Evolutionary conservation across 805 yeast genomes (phyloP), one percentile per base, ranked within the genome.

Genomic region (Komagataella phaffii): DNA sequence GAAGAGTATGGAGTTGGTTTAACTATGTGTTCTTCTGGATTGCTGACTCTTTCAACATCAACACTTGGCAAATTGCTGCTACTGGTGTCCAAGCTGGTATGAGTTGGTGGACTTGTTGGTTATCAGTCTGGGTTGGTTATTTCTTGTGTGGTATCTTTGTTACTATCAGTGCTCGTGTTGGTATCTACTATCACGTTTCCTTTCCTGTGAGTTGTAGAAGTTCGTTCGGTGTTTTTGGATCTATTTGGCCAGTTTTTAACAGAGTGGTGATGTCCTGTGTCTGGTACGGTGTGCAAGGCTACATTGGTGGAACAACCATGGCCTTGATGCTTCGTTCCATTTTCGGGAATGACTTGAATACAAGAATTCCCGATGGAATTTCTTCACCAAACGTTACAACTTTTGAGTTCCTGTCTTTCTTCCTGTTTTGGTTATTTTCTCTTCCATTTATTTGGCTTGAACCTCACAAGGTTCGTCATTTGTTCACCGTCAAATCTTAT

Each of bases 71-170:
- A 70, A 87, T 88, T 58, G 96, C 95, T 2, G 81, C 91, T 7
- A 85, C 95, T 0, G 95, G 95, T 59, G 83, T 85, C 53, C 71
- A 74, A 51, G 79, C 81, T 19, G 93, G 93, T 7, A 69, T 88
- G 66, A 77, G 83, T 17, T 88, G 96, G 95, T 88, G 95, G 95
- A 89, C 83, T 62, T 81, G 85, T 8, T 88, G 96, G 95, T 68
- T 88, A 44, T 78, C 93, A 1, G 93, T 88, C 23, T 87, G 95
- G 93, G 56, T 88, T n/a, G 96, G 96, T 6, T 88, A 88, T 64
- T 61, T 73, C 18, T 65, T 85, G 48, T 80, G 86, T 55, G 93
- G 85, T 55, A 57, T 75, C 1, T 86, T 88, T 58, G 83, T 89
- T 40, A 75, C 79, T 3, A 61, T 80, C n/a, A 74, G 85, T 17